Evolutionary conservation across 75 land plant species (phyloP).

Genomic region (Cunninghamia lanceolata): DNA sequence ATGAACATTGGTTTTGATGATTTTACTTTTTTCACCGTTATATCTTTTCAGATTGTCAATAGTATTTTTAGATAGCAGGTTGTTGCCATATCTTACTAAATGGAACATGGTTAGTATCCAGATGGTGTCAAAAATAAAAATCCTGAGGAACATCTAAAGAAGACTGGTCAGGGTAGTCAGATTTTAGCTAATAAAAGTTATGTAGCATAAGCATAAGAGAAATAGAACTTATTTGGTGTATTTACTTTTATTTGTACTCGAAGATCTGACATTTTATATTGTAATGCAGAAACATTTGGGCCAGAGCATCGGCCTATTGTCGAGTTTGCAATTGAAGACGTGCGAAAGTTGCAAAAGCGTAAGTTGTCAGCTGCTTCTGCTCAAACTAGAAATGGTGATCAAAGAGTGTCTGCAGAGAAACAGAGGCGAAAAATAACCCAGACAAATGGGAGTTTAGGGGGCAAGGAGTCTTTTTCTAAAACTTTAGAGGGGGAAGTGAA

Average conservation of each 20-base stretch:
- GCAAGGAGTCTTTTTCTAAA: not conserved
- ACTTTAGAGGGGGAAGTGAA: not conserved
- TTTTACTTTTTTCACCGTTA: not conserved
- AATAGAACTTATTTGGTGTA: not conserved
- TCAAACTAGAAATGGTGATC: not conserved
- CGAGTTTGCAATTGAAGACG: slow-evolving; percentile 91
- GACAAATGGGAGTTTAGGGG: not conserved
- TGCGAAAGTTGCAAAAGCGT: slow-evolving; percentile 55
- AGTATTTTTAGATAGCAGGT: not conserved
- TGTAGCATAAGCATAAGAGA: not conserved
- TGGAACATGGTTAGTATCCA: not conserved
- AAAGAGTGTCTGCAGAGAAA: not conserved
- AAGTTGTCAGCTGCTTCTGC: slow-evolving; percentile 10
- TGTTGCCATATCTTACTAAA: not conserved
- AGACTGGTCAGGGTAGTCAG: not conserved
- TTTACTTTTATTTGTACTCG: not conserved
- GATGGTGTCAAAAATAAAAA: not conserved
- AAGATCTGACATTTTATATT: slow-evolving; percentile 1
- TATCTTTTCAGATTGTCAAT: not conserved
- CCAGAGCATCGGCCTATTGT: slow-evolving; percentile 90
- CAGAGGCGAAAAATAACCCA: not conserved
- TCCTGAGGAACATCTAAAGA: not conserved
- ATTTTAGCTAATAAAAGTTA: not conserved
- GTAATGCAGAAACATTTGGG: slow-evolving; percentile 77
- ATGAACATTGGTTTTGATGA: not conserved